Evolutionary conservation across 345 rosid species (phyloP), one percentile per base, ranked within the genome.

Genomic region (Gossypium bickii): DNA sequence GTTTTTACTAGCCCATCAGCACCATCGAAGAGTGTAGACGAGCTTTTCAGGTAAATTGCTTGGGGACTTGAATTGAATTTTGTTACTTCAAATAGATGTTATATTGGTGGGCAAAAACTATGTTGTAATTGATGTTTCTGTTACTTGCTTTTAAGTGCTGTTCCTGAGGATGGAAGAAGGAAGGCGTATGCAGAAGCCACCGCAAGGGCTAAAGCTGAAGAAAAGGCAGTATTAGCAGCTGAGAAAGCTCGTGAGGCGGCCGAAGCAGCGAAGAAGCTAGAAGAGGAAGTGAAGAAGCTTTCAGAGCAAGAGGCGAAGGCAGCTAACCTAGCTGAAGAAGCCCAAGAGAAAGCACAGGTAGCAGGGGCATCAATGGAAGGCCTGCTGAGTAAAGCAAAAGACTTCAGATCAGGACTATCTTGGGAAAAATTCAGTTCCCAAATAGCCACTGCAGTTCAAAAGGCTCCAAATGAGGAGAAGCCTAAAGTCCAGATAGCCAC

Each of bases 101-200:
- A 5, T 5, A 4, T 34, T 5, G 41, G 7, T 34, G 41, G 7
- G 41, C 41, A 34, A 34, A 34, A 34, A 34, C 41, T 17, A 15
- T 29, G 63, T 57, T 24, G 67, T 67, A 57, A 82, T 48, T 13
- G 25, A 58, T 41, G 47, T 10, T 2, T 43, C 0, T 29, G 59
- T 41, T 17, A 12, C 64, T 65, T 60, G 48, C 18, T 52, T 76
- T 22, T 34, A n/a, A 95, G 99, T 80, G 85, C 79, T 51, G 89
- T 95, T 74, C 93, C 94, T 7, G 94, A 92, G 85, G 99, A 95
- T 57, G 89, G 87, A 72, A 93, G 99, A 81, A 89, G 98, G 76
- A 86, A 86, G 70, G 85, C 79, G 3, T 95, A 91, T 66, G 90
- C 92, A 62, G 97, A 85, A 61, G 84, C 81, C 8, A 70, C 87